Evolutionary conservation across 176 grass and related monocot genomes (phyloP), one percentile per base, ranked within the genome.

Genomic region (Oropetium thomaeum): DNA sequence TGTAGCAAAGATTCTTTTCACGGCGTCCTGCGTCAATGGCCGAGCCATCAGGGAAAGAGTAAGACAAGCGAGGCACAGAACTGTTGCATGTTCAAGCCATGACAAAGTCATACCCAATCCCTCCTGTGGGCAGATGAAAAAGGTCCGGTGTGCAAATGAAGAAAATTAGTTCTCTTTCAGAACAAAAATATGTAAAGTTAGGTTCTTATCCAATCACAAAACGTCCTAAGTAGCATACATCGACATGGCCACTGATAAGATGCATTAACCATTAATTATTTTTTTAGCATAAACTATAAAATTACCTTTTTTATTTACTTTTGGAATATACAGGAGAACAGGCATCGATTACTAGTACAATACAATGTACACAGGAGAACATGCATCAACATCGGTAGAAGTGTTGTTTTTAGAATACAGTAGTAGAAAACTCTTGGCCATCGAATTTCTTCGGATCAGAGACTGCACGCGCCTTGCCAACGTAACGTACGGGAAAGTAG

Each of bases 1-100:
- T 26, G 22, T 67, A 66, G 37, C 17, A 55, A 33, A 71, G 69
- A 72, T 72, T 54, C 69, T 38, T 71, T 53, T 38, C 69, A 37
- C 22, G 16, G 61, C 20, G 33, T 39, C 32, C 17, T 20, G 30
- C 60, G 29, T 58, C 25, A 58, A 58, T 58, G 55, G 55, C 29
- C 10, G 55, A 29, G 26, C 55, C 25, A 15, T 27, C 26, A n/a
- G n/a, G n/a, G 55, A 3, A 14, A n/a, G 7, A 23, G 51, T 23
- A n/a, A 52, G 49, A 52, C 49, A 22, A 52, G 19, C 7, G 7
- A 8, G 6, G 7, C 2, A 3, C 19, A 52, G 20, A 51, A n/a
- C 19, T 22, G 19, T 52, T 52, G 20, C 49, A 23, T 52, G 52
- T 55, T 4, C 52, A 25, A 55, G 52, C 23, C 53, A 30, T 7